Percentiles rank a stretch among this genome's conserved stretches.
Conservation (phyloP, 2,329 filamentous ascomycete genomes). For the Calycina marina region DNA sequence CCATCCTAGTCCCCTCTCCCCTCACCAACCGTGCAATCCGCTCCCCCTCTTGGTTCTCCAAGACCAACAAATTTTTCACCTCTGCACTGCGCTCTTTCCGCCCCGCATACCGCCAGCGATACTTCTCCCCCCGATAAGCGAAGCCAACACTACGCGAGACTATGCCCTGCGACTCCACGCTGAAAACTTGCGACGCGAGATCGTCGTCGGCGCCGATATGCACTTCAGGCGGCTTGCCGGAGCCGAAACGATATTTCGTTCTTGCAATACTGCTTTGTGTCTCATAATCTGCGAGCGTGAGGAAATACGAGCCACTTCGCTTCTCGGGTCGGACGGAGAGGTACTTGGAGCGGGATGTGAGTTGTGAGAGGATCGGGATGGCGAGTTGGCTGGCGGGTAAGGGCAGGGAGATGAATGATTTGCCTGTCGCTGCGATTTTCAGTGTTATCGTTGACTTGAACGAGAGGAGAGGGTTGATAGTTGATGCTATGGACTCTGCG, state of each 20-base stretch:
- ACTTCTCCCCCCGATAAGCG: slow-evolving; percentile 31
- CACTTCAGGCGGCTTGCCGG: slow-evolving; percentile 35
- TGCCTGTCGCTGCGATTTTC: no score
- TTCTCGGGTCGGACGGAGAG: slow-evolving; percentile 33
- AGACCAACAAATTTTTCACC: slow-evolving; percentile 31
- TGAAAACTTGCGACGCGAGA: slow-evolving; percentile 14
- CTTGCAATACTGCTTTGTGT: slow-evolving; percentile 27
- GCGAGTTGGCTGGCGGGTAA: slow-evolving; percentile 24
- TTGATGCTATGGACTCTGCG: no score
- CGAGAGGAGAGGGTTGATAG: no score
- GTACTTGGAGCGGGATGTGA: slow-evolving; percentile 27
- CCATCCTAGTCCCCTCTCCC: slow-evolving; percentile 25
- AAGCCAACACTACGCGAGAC: slow-evolving; percentile 33
- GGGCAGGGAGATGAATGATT: slow-evolving; percentile 29
- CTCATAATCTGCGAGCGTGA: slow-evolving; percentile 29
- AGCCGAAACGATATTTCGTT: slow-evolving; percentile 43
- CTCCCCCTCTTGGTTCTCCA: slow-evolving; percentile 30
- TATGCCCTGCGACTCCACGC: slow-evolving; percentile 22
- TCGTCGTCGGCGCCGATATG: slow-evolving; percentile 5
- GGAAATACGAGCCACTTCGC: slow-evolving; percentile 32
- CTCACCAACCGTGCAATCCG: slow-evolving; percentile 31
- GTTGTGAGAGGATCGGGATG: slow-evolving; percentile 28
- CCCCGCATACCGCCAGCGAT: slow-evolving; percentile 41
- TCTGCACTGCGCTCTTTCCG: slow-evolving; percentile 28
- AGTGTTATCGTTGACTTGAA: no score